Percentiles rank a stretch among this genome's conserved stretches.
Evolutionary conservation across 176 grass and related monocot genomes (phyloP).

Genomic region (Hyparrhenia diplandra): DNA sequence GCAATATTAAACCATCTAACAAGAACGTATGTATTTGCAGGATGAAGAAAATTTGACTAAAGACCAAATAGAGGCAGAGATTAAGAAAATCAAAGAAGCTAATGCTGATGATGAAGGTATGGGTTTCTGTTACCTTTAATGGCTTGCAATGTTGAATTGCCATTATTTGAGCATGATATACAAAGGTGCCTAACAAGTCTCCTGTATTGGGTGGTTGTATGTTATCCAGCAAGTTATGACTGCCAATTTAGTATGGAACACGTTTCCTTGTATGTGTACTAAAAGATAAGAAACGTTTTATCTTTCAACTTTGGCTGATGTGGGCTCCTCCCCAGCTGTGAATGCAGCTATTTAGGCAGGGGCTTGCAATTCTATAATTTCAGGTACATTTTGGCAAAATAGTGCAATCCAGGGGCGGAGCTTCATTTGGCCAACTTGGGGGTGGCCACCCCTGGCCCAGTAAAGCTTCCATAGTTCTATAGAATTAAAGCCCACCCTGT

Average conservation of each 20-base stretch:
- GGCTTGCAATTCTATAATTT: too few species aligned
- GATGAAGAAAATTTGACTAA: conserved; percentile 90
- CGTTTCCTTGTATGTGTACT: neutral
- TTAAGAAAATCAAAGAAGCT: conserved; percentile 91
- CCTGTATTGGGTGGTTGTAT: neutral
- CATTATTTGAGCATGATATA: neutral
- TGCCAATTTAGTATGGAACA: neutral
- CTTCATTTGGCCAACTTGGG: neutral
- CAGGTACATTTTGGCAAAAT: neutral
- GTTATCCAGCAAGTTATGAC: conserved; percentile 2
- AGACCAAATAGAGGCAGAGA: conserved; percentile 95
- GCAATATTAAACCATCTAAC: neutral
- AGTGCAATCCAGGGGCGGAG: too few species aligned
- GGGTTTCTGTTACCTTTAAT: neutral
- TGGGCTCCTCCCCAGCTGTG: neutral
- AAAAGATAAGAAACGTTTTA: neutral
- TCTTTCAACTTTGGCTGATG: neutral
- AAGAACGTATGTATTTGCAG: conserved; percentile 42
- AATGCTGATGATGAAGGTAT: conserved; percentile 96
- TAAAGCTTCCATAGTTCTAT: neutral
- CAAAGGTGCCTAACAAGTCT: neutral
- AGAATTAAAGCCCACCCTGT: neutral
- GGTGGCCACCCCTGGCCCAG: neutral
- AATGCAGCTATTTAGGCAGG: neutral
- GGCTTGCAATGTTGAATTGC: neutral